These are phyloP conservation scores for Bipolaris cookei DNA, from an alignment of 2,329 filamentous ascomycete species.

Conservation along the genomic window DNA sequence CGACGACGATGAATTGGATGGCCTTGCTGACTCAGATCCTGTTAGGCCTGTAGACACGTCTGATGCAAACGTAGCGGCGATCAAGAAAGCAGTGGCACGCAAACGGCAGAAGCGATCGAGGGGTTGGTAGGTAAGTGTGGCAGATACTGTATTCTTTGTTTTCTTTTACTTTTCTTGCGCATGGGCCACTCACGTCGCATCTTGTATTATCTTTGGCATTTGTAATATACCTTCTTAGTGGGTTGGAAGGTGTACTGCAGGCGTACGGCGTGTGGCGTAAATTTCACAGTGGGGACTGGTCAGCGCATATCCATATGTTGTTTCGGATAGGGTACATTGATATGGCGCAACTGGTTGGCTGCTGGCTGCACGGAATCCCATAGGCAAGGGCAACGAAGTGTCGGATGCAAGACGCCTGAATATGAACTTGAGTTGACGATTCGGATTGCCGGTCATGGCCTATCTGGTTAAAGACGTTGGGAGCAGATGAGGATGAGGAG, in stretches of 20 bases:
- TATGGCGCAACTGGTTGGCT: constrained; percentile 24
- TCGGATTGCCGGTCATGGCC: background rate
- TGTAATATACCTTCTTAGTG: constrained; percentile 28
- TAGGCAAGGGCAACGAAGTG: constrained; percentile 15
- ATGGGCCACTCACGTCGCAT: constrained; percentile 14
- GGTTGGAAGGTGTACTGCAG: constrained; percentile 18
- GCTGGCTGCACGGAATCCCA: constrained; percentile 8
- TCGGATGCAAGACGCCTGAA: constrained; percentile 8
- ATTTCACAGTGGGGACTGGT: background rate
- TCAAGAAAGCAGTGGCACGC: constrained; percentile 37
- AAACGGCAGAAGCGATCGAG: constrained; percentile 42
- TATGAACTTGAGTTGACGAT: constrained; percentile 3
- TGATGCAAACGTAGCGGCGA: constrained; percentile 32
- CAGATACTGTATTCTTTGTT: background rate
- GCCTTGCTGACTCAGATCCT: constrained; percentile 51
- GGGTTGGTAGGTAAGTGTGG: constrained; percentile 24
- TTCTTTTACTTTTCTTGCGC: constrained; percentile 15
- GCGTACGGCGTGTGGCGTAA: constrained; percentile 27
- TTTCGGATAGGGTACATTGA: constrained; percentile 27
- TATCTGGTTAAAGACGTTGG: background rate
- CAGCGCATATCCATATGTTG: constrained; percentile 10
- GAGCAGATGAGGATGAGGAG: background rate
- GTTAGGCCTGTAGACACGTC: constrained; percentile 34
- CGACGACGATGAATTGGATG: constrained; percentile 86
- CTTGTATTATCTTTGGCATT: constrained; percentile 28